Percentiles rank a stretch among this genome's conserved stretches.
Conservation (phyloP, 2,329 filamentous ascomycete species). For the Aspergillus sclerotialis region DNA sequence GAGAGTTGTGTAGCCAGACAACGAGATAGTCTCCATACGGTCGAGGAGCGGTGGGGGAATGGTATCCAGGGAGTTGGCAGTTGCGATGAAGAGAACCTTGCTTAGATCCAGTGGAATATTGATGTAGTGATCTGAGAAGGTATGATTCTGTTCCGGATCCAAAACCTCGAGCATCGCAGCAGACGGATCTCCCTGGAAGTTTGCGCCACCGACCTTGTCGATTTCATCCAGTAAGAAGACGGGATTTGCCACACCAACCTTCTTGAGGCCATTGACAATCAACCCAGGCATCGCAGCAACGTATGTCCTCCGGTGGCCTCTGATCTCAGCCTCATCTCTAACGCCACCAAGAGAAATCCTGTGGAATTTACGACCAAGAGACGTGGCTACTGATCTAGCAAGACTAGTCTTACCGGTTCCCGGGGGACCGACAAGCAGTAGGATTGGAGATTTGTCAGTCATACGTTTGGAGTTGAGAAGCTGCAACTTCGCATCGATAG, state of each 20-base stretch:
- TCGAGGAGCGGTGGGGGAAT: slow-evolving; percentile 92
- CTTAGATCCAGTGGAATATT: slow-evolving; percentile 92
- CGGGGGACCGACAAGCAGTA: slow-evolving; percentile 86
- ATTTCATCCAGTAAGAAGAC: slow-evolving; percentile 96
- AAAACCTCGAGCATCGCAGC: slow-evolving; percentile 97
- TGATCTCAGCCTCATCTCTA: slow-evolving; percentile 91
- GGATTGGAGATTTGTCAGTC: slow-evolving; percentile 91
- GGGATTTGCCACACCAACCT: slow-evolving; percentile 90
- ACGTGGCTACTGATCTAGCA: slow-evolving; percentile 85
- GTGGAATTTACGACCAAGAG: slow-evolving; percentile 91
- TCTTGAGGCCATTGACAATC: slow-evolving; percentile 87
- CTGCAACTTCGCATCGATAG: slow-evolving; percentile 58
- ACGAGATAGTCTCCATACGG: slow-evolving; percentile 91
- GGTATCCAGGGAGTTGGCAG: slow-evolving; percentile 88
- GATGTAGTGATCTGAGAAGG: slow-evolving; percentile 92
- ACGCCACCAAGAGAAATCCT: slow-evolving; percentile 94
- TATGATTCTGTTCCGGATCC: slow-evolving; percentile 93
- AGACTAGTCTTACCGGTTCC: slow-evolving; percentile 95
- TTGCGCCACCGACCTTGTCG: slow-evolving; percentile 87
- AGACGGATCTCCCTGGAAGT: slow-evolving; percentile 90
- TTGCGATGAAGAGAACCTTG: slow-evolving; percentile 96
- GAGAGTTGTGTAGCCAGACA: slow-evolving; percentile 92
- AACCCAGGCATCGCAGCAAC: slow-evolving; percentile 98
- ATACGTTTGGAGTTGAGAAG: slow-evolving; percentile 74
- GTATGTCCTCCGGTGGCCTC: slow-evolving; percentile 90